Base-by-base conservation (phyloP, 228 moss, liverwort and hornwort genomes). In the Sphagnum magellanicum region DNA sequence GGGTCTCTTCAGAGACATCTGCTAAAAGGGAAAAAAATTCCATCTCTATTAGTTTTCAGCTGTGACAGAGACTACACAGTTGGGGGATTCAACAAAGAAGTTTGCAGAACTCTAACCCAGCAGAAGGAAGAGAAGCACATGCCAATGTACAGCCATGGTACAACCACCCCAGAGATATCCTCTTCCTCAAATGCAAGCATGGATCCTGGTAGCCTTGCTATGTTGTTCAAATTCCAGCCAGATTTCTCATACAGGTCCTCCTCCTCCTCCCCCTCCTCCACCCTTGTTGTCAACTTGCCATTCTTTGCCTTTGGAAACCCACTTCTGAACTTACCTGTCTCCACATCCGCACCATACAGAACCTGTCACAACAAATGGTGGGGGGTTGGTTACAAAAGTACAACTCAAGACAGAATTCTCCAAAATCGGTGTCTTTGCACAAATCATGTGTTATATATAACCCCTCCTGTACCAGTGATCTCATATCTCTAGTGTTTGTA, bases 101-200 rank as follows among this genome's bases (percentile, higher is more conserved):
- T 65, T 46, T 51, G 61, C 52, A 52, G 8, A 17, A 68, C 68
- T 17, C 16, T 70, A 83, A 92, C 97, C 97, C 93, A 97, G 74
- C 97, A 97, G 67, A 97, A 97, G 46, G 97, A 97, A 52, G 93
- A 93, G 77, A 97, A 97, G 72, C 97, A 97, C 97, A 97, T 97
- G 48, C 93, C 93, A 67, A 93, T 84, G 64, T 93, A 97, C 48
- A 97, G 77, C 97, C 93, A 93, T 47, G 93, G 97, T 17, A 93
- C 93, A 74, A 93, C 83, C 66, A 97, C 97, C 66, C 97, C 93
- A 67, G 93, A 93, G 74, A 97, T 97, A 59, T 93, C 91, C 64
- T 93, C 90, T 75, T 97, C 93, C 71, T 97, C 93, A 84, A 93
- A 93, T 4, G 87, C 86, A 61, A 97, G 83, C 88, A 97, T 88